Base-by-base conservation (phyloP, 1,284 basidiomycete species). In the Abortiporus biennis region DNA sequence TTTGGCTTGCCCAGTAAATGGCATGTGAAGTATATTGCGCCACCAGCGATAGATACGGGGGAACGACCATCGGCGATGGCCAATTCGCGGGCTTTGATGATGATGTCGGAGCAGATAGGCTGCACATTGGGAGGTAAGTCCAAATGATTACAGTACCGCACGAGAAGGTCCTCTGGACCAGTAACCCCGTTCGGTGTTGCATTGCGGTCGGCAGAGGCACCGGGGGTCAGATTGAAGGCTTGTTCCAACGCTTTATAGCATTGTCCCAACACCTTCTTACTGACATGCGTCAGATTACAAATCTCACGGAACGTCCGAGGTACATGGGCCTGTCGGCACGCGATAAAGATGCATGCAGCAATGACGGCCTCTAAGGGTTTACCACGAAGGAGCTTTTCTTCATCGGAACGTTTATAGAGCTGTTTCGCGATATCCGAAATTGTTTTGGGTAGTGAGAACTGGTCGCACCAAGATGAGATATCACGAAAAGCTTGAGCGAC, bases 341-440 rank as follows among this genome's bases (percentile, higher is more conserved):
- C 96, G 53, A 97, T 94, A 61, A 98, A 97, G 62, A 99, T 96
- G 66, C 93, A 97, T 1, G 95, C 94, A 8, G 94, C 95, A 52
- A 97, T 93, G 57, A 96, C 85, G 1, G 93, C 92, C 45, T 94
- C 89, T 50, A 89, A 75, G 11, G 88, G 87, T 62, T 97, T 98
- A 29, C 93, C 94, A 30, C 89, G 85, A 11, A 96, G 71, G 9
- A 96, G 74, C 59, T 92, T 92, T 62, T 96, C 92, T 65, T 98
- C 93, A 61, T 98, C 92, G 19, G 91, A 91, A 37, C 94, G 88
- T 64, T 95, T 93, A 72, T 94, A 99, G 3, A 97, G 75, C 68
- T 97, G 94, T 65, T 98, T 98, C 39, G 91, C 89, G 48, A 95
- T 94, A 55, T 96, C 91, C 68, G 86, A 86, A 53, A 98, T 92